Conservation (phyloP, 2,329 filamentous ascomycete genomes). For the Beauveria rudraprayagi region DNA sequence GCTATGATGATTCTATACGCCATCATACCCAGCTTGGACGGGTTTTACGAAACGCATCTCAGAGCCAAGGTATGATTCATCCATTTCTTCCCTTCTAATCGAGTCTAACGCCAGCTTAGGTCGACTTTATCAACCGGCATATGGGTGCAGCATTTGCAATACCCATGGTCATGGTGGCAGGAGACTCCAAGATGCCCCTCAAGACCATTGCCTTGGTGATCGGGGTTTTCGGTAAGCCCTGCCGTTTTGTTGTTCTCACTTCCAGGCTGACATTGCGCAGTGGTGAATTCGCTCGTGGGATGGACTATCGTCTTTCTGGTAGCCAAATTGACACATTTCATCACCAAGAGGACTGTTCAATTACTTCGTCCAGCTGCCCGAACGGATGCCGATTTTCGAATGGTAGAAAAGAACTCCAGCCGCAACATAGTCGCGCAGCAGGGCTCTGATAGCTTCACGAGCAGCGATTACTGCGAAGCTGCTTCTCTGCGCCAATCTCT, state of each 20-base stretch:
- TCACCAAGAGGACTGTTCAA: constrained; percentile 9
- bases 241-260: background rate
- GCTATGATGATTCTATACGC: constrained; percentile 23
- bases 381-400: background rate
- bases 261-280: constrained; percentile 19
- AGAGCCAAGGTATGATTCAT: constrained; percentile 24
- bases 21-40: constrained; percentile 16
- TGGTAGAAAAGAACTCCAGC: background rate
- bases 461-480: background rate
- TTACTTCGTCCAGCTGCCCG: background rate
- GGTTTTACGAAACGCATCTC: constrained; percentile 23
- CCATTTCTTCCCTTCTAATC: background rate
- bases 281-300: constrained; percentile 26
- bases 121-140: constrained; percentile 42
- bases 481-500: background rate
- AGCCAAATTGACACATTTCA: constrained; percentile 13
- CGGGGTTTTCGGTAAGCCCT: constrained; percentile 34
- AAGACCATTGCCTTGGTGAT: constrained; percentile 34
- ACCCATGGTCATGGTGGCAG: constrained; percentile 39
- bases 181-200: constrained; percentile 20
- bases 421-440: background rate
- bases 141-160: constrained; percentile 44
- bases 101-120: constrained; percentile 21
- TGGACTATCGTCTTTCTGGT: constrained; percentile 26
- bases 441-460: background rate